These are phyloP conservation scores for Monilinia fructicola DNA, from an alignment of 2,329 filamentous ascomycete genomes.

Conservation along the genomic window DNA sequence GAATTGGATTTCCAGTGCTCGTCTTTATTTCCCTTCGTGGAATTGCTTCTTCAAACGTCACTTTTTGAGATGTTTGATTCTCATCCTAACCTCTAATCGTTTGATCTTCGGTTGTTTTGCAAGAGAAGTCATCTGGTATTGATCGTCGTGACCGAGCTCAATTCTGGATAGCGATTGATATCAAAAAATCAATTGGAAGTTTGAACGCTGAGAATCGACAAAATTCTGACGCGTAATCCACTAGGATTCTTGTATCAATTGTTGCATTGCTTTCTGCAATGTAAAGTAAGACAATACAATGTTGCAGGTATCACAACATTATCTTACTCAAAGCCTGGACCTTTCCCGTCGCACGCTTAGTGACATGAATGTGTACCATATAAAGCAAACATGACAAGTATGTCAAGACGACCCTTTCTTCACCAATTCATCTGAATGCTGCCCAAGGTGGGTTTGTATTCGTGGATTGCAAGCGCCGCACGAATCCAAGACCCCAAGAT, in stretches of 20 bases:
- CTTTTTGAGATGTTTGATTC: neutral
- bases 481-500: slow-evolving; percentile 7
- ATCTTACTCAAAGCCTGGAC: slow-evolving; percentile 7
- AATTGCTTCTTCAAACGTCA: slow-evolving; percentile 19
- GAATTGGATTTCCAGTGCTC: neutral
- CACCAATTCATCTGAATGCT: slow-evolving; percentile 1
- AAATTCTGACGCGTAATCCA: slow-evolving; percentile 4
- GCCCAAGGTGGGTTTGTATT: slow-evolving; percentile 10
- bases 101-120: neutral
- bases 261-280: slow-evolving; percentile 18
- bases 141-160: neutral
- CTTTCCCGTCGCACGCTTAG: neutral
- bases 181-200: neutral
- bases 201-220: neutral
- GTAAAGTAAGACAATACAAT: slow-evolving; percentile 7
- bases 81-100: neutral
- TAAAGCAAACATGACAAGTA: neutral
- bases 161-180: slow-evolving; percentile 1
- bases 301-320: slow-evolving; percentile 15
- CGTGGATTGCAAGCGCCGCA: neutral
- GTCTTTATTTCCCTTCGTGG: neutral
- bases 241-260: neutral
- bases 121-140: neutral
- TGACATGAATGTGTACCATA: neutral
- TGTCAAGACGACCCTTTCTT: no score